These are phyloP conservation scores for Acanthamoeba triangularis DNA, from an alignment of 208 protist species.

Conservation along the genomic window DNA sequence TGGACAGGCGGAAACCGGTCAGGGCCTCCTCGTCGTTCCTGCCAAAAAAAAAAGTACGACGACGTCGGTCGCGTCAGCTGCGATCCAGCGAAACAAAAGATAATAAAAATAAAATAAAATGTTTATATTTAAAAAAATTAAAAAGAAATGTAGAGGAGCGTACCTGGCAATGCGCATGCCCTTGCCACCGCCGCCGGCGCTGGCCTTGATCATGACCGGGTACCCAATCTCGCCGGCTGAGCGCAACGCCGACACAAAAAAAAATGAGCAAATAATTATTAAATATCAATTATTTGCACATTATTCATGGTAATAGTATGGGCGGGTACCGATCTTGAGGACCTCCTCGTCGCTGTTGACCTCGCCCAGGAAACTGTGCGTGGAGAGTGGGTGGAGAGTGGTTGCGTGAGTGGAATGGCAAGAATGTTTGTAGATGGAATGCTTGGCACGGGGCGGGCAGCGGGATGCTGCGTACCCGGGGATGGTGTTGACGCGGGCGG, in stretches of 20 bases:
- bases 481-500: slow-evolving; percentile 92
- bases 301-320: no score
- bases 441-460: not conserved
- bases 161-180: slow-evolving; percentile 68
- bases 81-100: not conserved
- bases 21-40: slow-evolving; percentile 86
- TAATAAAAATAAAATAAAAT: no score
- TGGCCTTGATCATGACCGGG: slow-evolving; percentile 96
- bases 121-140: no score
- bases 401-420: not conserved
- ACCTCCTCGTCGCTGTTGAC: slow-evolving; percentile 85
- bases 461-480: slow-evolving; percentile 86
- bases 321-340: slow-evolving; percentile 80
- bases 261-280: no score
- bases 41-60: not conserved
- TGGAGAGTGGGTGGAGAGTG: not conserved
- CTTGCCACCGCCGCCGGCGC: slow-evolving; percentile 93
- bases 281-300: no score
- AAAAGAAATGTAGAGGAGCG: not conserved
- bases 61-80: not conserved
- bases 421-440: no score
- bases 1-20: slow-evolving; percentile 82
- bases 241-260: not conserved
- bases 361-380: slow-evolving; percentile 84
- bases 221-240: slow-evolving; percentile 91